Evolutionary conservation across 495 filamentous ascomycete genomes (phyloP).

Genomic region (Podospora appendiculata): DNA sequence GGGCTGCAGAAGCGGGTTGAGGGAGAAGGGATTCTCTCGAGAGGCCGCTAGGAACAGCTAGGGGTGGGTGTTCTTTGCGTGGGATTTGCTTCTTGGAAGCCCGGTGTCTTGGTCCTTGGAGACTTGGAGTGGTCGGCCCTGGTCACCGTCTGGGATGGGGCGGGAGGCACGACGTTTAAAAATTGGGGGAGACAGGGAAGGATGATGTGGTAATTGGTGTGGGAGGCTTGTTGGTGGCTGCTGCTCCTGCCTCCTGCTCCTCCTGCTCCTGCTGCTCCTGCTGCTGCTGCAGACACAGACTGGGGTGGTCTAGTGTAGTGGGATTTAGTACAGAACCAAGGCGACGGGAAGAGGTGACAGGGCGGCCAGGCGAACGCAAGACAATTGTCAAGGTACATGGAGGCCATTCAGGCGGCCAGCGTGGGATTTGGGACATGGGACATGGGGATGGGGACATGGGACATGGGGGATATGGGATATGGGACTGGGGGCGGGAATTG

Average conservation of each 20-base stretch:
- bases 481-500: background rate
- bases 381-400: conserved; percentile 9
- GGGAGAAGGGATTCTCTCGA: background rate
- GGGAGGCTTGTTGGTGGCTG: conserved; percentile 20
- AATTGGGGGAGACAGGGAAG: conserved; percentile 16
- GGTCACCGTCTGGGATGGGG: conserved; percentile 18
- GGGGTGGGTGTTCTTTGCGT: conserved; percentile 8
- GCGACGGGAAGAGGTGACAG: conserved; percentile 19
- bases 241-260: conserved; percentile 2
- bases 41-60: background rate
- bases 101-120: conserved; percentile 18
- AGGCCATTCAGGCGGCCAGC: conserved; percentile 10
- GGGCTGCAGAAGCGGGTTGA: background rate
- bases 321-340: conserved; percentile 22
- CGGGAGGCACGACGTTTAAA: conserved; percentile 22
- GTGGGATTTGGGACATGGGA: conserved; percentile 5
- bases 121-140: conserved; percentile 15
- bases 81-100: conserved; percentile 5
- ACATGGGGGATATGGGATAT: background rate
- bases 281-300: conserved; percentile 9
- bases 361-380: conserved; percentile 15
- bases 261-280: too few relatives aligned
- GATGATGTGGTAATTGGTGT: conserved; percentile 18
- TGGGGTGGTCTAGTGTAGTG: conserved; percentile 18
- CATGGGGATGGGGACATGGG: conserved; percentile 1